Evolutionary conservation across 257 asterid genomes (phyloP), one percentile per base, ranked within the genome.

Genomic region (Solanum corneliomulleri): DNA sequence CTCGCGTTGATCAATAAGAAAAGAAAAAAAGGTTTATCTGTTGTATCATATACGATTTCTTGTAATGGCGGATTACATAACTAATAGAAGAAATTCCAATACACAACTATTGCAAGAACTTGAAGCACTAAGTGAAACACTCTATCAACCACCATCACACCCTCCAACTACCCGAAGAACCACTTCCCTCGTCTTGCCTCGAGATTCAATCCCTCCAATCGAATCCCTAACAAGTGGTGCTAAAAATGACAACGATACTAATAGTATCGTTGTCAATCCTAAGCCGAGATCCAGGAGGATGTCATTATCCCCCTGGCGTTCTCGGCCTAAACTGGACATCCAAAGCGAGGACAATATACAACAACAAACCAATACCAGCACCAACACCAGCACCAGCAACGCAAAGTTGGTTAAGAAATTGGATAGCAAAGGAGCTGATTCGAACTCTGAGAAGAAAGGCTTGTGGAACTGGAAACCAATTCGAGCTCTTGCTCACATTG

Each of bases 401-500:
- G 56, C 64, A 1, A 85, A 88, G 47, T 86, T 86, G 14, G 9
- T 64, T 75, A 91, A 86, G 44, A 90, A 88, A 88, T 89, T 89
- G 82, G 82, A 80, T 37, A 96, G 91, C 33, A 93, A 90, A 0
- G 27, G 69, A 71, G 33, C 88, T 1, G 75, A 86, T 4, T 18
- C 88, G 6, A 78, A 45, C 2, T 27, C 94, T 0, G 95, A 92
- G 47, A 93, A 93, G 90, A 94, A 93, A 72, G 95, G 98, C 35
- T 89, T 96, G 6, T 95, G 98, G 98, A 93, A 89, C 15, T 97
- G 99, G 99, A 97, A 97, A 90, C 99, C 98, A 2, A 91, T 95
- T 31, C 92, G 98, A 14, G 98, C 96, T 0, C 91, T 97, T 1
- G 69, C 94, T 31, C 99, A 94, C 82, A 93, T 97, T 37, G 90